These are phyloP conservation scores for Backusella tuberculispora DNA, from an alignment of 192 early-diverging fungal species.

Conservation along the genomic window DNA sequence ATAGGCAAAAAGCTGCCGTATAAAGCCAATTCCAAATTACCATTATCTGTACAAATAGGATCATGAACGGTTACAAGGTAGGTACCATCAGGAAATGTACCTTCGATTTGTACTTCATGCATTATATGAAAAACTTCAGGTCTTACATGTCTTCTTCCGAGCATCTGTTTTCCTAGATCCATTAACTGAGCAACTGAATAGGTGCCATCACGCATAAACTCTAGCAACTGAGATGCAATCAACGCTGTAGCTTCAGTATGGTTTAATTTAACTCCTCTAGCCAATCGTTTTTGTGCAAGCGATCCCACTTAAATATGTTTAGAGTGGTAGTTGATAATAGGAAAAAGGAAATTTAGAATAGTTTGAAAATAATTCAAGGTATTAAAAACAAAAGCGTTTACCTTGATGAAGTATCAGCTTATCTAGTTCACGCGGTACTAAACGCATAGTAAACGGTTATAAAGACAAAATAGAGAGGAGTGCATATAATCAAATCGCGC, in stretches of 20 bases:
- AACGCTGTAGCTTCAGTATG: conserved; percentile 85
- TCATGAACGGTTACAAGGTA: conserved; percentile 94
- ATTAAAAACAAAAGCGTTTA: neutral
- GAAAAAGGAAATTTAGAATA: neutral
- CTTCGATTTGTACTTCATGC: conserved; percentile 87
- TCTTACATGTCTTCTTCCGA: conserved; percentile 86
- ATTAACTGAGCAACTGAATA: conserved; percentile 89
- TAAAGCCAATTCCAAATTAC: conserved; percentile 81
- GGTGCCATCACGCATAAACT: conserved; percentile 88
- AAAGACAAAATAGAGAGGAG: neutral
- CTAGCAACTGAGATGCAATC: conserved; percentile 82
- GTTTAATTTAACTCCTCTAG: conserved; percentile 88
- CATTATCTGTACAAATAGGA: conserved; percentile 82
- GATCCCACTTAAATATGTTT: conserved; percentile 58
- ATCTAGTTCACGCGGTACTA: conserved; percentile 92
- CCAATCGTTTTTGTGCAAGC: conserved; percentile 89
- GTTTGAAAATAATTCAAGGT: neutral
- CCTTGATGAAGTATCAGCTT: conserved; percentile 85
- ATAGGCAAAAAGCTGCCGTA: conserved; percentile 88
- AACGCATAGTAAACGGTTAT: conserved; percentile 54
- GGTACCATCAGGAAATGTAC: conserved; percentile 90
- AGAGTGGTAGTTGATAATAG: neutral
- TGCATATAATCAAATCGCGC: neutral
- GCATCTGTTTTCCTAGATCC: conserved; percentile 83
- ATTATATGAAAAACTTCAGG: conserved; percentile 70